A percentile compares a stretch with the other conserved stretches of the same genome.
Evolutionary conservation across 345 rosid species (phyloP).

Genomic region (Clausena lansium): DNA sequence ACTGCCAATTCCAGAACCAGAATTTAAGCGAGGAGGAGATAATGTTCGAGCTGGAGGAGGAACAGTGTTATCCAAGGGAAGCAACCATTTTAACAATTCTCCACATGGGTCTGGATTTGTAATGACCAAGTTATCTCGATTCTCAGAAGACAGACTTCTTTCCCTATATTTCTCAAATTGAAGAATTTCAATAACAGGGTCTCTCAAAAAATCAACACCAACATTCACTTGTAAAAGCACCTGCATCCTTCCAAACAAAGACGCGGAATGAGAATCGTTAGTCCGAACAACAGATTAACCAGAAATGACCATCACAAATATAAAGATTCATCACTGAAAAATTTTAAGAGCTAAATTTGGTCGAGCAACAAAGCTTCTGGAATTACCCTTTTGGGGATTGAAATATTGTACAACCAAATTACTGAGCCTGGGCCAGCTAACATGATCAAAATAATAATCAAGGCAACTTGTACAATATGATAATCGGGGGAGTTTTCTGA

Average conservation of each 20-base stretch:
- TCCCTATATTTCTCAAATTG: slow-evolving; percentile 86
- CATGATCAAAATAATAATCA: background rate
- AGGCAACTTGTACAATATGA: background rate
- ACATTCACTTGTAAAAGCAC: slow-evolving; percentile 86
- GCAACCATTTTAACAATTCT: slow-evolving; percentile 86
- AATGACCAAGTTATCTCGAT: slow-evolving; percentile 33
- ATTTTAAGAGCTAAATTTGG: background rate
- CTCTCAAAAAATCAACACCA: slow-evolving; percentile 61
- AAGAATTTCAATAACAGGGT: slow-evolving; percentile 90
- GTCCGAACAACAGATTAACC: background rate
- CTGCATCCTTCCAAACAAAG: slow-evolving; percentile 98
- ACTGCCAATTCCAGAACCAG: slow-evolving; percentile 56
- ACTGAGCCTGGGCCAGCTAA: background rate
- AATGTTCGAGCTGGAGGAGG: slow-evolving; percentile 54
- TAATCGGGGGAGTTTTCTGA: background rate
- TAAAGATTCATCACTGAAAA: background rate
- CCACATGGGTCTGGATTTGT: slow-evolving; percentile 62
- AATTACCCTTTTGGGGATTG: background rate
- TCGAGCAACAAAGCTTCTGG: background rate
- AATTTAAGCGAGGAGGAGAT: slow-evolving; percentile 53
- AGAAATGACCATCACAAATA: background rate
- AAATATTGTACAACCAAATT: background rate
- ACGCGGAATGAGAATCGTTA: slow-evolving; percentile 50
- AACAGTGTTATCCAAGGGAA: slow-evolving; percentile 77
- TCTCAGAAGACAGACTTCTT: slow-evolving; percentile 31